Base-by-base conservation (phyloP, 208 protist species). In the Herpetomonas muscarum region DNA sequence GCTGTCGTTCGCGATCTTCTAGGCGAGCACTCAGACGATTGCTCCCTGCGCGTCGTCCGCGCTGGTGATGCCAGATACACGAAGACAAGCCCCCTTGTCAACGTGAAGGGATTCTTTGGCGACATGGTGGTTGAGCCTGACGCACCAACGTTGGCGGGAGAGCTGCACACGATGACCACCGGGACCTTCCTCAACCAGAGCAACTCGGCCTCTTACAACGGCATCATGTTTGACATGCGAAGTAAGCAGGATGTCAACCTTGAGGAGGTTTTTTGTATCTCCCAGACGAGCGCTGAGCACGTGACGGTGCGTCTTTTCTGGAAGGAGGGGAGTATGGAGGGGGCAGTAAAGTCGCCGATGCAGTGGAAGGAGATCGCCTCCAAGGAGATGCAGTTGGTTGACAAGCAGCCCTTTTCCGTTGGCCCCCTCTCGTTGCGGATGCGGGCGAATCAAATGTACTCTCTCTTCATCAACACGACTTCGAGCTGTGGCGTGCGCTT, bases 171-270 rank as follows among this genome's bases (percentile, higher is more conserved):
- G 7, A 72, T 95, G 69, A 79, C 71, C 45, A 90, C 86, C 3
- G 90, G 90, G 25, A 51, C 76, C 6, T 69, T 70, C 31, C 62
- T 91, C 1, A 91, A 80, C 60, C 79, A 87, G 65, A 75, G 66
- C 55, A 93, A 84, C 74, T 84, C 85, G 2, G 79, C 82, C 7
- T 92, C 86, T 19, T 93, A 90, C 67, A 93, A 93, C 69, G 90
- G 90, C 36, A 96, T 96, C 64, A 93, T 96, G 86, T 96, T 96
- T 61, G 85, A 96, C 46, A 46, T 96, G 32, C 67, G 76, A 6
- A 89, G 80, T 53, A 83, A 85, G 49, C 55, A 77, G 49, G 82
- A 96, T 63, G 72, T 96, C 37, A 80, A 78, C 13, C 67, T 96
- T n/a, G 86, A 96, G 70, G 85, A 92, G 64, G 59, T 96, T 19